Conservation (phyloP, 1,284 basidiomycete genomes). For the Cutaneotrichosporon sp. region DNA sequence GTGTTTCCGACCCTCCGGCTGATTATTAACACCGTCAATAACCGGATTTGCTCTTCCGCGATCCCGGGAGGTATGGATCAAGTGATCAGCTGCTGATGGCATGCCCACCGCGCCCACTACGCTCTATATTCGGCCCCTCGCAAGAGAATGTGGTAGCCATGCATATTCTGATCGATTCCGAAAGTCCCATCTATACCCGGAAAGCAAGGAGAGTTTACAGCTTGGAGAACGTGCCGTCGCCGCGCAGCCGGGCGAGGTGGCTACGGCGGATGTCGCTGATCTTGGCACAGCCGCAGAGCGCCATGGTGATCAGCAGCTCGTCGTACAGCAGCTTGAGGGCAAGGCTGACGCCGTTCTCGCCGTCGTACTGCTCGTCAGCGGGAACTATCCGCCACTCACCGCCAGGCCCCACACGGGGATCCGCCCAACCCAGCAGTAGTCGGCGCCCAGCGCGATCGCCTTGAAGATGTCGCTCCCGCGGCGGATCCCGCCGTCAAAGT, state of each 20-base stretch:
- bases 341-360: conserved; percentile 24
- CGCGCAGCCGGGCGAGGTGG: conserved; percentile 24
- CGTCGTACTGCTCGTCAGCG: conserved; percentile 18
- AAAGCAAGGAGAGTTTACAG: background rate
- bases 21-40: too few relatives aligned
- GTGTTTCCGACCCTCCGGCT: too few relatives aligned
- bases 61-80: too few relatives aligned
- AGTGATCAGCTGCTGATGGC: too few relatives aligned
- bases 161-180: background rate
- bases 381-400: background rate
- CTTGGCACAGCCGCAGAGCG: conserved; percentile 25
- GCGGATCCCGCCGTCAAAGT: conserved; percentile 43
- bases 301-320: conserved; percentile 28
- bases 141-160: background rate
- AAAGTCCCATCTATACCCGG: background rate
- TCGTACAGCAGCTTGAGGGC: conserved; percentile 28
- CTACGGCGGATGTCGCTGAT: conserved; percentile 24
- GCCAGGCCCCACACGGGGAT: conserved; percentile 33
- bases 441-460: conserved; percentile 43
- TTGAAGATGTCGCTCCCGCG: conserved; percentile 43
- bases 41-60: too few relatives aligned
- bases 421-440: conserved; percentile 35
- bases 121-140: too few relatives aligned
- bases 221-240: conserved; percentile 20
- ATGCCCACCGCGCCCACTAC: too few relatives aligned